Conservation (phyloP, 345 rosid genomes). For the Camelina laxa region DNA sequence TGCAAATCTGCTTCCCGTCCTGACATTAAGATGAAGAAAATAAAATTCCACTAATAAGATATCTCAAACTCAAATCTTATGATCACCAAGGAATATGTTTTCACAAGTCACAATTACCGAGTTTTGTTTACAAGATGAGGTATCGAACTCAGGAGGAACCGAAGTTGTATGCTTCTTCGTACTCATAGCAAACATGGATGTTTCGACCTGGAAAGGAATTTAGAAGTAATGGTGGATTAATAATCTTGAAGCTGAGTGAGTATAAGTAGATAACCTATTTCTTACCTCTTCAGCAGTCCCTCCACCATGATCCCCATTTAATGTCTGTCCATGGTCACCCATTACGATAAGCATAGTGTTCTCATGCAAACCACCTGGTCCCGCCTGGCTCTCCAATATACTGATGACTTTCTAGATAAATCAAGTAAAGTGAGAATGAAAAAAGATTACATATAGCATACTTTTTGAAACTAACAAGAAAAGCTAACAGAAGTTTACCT, state of each 20-base stretch:
- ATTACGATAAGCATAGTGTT: slow-evolving; percentile 84
- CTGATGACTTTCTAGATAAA: slow-evolving; percentile 63
- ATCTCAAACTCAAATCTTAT: background rate
- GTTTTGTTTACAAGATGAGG: slow-evolving; percentile 61
- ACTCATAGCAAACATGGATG: slow-evolving; percentile 88
- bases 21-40: slow-evolving; percentile 43
- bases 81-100: slow-evolving; percentile 20
- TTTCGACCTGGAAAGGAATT: slow-evolving; percentile 72
- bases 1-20: slow-evolving; percentile 61
- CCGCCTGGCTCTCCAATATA: slow-evolving; percentile 65
- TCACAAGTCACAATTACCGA: slow-evolving; percentile 46
- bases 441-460: slow-evolving; percentile 27
- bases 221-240: slow-evolving; percentile 35
- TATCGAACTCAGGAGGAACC: slow-evolving; percentile 71
- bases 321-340: slow-evolving; percentile 99
- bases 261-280: slow-evolving; percentile 29
- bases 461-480: background rate
- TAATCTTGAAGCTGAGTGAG: slow-evolving; percentile 28
- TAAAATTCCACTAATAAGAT: slow-evolving; percentile 15
- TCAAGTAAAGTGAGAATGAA: slow-evolving; percentile 10
- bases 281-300: slow-evolving; percentile 91
- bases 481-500: slow-evolving; percentile 54
- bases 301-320: slow-evolving; percentile 99
- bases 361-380: slow-evolving; percentile 83
- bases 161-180: slow-evolving; percentile 61